phyloP scores from a whole-genome alignment of 345 rosid genomes.

The Citrus hindsii region DNA sequence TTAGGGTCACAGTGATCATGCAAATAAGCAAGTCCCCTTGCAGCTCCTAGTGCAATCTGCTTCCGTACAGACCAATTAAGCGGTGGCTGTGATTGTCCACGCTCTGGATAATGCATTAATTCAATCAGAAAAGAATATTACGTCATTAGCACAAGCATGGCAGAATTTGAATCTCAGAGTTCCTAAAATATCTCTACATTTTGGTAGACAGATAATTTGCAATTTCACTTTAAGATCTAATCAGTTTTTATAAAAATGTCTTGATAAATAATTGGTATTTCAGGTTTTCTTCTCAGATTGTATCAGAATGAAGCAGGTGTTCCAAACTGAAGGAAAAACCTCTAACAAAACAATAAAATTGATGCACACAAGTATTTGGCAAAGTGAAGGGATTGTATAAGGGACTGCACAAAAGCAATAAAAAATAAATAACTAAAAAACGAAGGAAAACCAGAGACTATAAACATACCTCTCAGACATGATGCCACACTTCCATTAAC shows the following conservation, averaged over 20 bases:
- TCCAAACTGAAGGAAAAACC: not conserved
- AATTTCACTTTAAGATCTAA: not conserved
- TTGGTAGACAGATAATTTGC: not conserved
- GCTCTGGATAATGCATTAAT: slow-evolving; percentile 40
- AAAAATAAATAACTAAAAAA: not conserved
- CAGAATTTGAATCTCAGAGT: not conserved
- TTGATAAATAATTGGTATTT: not conserved
- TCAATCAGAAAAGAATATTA: slow-evolving; percentile 4
- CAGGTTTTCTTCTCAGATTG: not conserved
- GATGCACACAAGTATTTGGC: not conserved
- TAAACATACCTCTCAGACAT: slow-evolving; percentile 72
- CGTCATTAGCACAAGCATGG: not conserved
- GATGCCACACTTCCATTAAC: slow-evolving; percentile 94
- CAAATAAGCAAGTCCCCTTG: slow-evolving; percentile 88
- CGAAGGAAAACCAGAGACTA: not conserved
- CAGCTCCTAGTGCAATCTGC: slow-evolving; percentile 79
- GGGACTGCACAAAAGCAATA: not conserved
- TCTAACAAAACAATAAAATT: not conserved
- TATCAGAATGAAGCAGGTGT: not conserved
- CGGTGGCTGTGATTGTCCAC: slow-evolving; percentile 42
- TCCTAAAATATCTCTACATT: not conserved
- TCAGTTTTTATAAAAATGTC: not conserved
- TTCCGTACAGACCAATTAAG: slow-evolving; percentile 71
- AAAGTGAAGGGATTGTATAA: not conserved
- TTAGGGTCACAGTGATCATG: slow-evolving; percentile 94